These are phyloP conservation scores for Rhododendron ovatum DNA, from an alignment of 148 eudicot species.

Conservation along the genomic window DNA sequence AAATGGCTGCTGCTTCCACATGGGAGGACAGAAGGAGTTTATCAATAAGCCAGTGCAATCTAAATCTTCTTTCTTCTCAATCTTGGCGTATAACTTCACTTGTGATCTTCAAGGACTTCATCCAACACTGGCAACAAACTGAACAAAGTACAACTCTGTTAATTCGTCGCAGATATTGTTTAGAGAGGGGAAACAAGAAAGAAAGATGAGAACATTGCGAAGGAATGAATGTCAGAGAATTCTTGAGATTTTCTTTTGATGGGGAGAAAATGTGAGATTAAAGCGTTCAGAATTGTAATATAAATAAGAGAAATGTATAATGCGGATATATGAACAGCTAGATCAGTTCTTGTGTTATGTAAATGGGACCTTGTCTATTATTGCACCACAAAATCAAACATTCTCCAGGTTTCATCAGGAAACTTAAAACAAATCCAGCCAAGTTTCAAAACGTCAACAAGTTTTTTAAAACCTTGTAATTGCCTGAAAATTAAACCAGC, in stretches of 20 bases:
- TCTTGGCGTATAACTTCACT: background rate
- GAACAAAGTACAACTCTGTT: background rate
- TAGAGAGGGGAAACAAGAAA: background rate
- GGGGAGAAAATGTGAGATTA: background rate
- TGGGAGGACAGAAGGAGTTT: background rate
- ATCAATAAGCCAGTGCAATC: background rate
- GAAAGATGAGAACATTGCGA: background rate
- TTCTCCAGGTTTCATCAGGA: background rate
- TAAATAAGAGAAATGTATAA: background rate
- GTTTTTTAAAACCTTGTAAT: background rate
- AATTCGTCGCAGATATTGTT: background rate
- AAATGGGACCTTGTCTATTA: background rate
- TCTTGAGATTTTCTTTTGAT: background rate
- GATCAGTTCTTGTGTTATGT: background rate
- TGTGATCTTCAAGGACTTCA: background rate
- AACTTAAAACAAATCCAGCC: background rate
- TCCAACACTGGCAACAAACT: background rate
- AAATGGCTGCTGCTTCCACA: background rate
- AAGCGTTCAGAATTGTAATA: no score
- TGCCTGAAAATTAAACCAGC: background rate
- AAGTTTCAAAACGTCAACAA: background rate
- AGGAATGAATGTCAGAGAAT: background rate
- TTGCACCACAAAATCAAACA: background rate
- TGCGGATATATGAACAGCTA: background rate
- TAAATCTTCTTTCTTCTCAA: background rate